A percentile compares a stretch with the other conserved stretches of the same genome.
These are phyloP conservation scores for Annona cherimola DNA, from an alignment of 164 flowering plant species.

Conservation along the genomic window DNA sequence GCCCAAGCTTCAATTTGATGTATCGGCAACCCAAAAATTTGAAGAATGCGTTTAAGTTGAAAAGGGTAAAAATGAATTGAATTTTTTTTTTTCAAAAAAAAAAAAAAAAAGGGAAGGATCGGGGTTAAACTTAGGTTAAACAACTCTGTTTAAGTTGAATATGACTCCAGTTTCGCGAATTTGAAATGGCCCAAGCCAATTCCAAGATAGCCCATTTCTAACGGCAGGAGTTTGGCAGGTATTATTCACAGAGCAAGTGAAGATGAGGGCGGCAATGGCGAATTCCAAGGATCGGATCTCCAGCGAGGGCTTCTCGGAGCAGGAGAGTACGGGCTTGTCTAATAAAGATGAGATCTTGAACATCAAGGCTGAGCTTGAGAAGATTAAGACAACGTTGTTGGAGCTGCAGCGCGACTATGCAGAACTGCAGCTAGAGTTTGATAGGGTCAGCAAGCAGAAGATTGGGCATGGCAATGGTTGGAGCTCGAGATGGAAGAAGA, in stretches of 20 bases:
- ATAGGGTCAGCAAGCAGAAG: conserved; percentile 38
- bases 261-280: conserved; percentile 49
- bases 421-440: conserved; percentile 44
- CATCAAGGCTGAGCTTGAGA: conserved; percentile 55
- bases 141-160: too few species aligned
- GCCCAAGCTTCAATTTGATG: too few species aligned
- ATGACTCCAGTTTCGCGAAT: too few species aligned
- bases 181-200: too few species aligned
- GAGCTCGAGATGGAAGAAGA: conserved; percentile 55
- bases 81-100: too few species aligned
- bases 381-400: conserved; percentile 37
- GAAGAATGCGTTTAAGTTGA: too few species aligned
- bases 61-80: too few species aligned
- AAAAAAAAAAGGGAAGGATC: too few species aligned
- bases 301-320: conserved; percentile 25
- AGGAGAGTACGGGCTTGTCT: conserved; percentile 33
- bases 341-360: conserved; percentile 42
- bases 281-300: conserved; percentile 34
- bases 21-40: too few species aligned
- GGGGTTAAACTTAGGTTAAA: too few species aligned
- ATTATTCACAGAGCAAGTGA: conserved; percentile 68
- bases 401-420: conserved; percentile 54
- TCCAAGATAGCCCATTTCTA: neutral
- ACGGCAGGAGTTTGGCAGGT: conserved; percentile 32
- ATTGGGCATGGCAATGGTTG: conserved; percentile 22